A percentile compares a stretch with the other conserved stretches of the same genome.
phyloP scores from a whole-genome alignment of 805 yeast genomes.

The Zygotorulaspora florentina region DNA sequence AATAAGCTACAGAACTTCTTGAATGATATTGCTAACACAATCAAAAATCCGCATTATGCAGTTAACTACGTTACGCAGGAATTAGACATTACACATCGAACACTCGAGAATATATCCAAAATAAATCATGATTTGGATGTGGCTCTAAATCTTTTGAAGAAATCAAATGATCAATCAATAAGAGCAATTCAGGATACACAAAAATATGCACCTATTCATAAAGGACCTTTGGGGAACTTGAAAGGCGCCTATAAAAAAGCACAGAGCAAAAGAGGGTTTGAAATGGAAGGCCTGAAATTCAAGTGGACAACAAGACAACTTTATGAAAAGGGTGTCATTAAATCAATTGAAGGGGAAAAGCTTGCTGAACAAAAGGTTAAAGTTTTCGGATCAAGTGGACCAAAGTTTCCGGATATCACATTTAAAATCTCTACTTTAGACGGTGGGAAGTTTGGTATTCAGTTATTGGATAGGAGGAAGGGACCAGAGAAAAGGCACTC shows the following conservation, averaged over 20 bases:
- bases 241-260: conserved; percentile 39
- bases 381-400: conserved; percentile 39
- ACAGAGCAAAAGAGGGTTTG: conserved; percentile 28
- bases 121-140: conserved; percentile 42
- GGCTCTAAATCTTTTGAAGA: conserved; percentile 41
- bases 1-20: conserved; percentile 74
- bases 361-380: conserved; percentile 37
- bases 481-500: conserved; percentile 21
- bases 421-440: conserved; percentile 71
- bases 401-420: conserved; percentile 60
- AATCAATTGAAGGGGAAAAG: conserved; percentile 54
- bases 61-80: conserved; percentile 46
- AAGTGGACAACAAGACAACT: conserved; percentile 72
- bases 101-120: conserved; percentile 42
- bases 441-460: conserved; percentile 64
- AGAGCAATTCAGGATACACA: conserved; percentile 42
- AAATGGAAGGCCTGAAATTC: conserved; percentile 50
- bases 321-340: conserved; percentile 64
- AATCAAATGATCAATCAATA: conserved; percentile 49
- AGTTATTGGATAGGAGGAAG: conserved; percentile 41
- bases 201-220: conserved; percentile 29
- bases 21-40: conserved; percentile 81
- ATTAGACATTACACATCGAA: conserved; percentile 41
- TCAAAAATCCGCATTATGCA: conserved; percentile 52
- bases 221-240: conserved; percentile 36